A percentile compares a stretch with the other conserved stretches of the same genome.
Conservation (phyloP, 176 grass and related monocot genomes). For the Carex parvula region DNA sequence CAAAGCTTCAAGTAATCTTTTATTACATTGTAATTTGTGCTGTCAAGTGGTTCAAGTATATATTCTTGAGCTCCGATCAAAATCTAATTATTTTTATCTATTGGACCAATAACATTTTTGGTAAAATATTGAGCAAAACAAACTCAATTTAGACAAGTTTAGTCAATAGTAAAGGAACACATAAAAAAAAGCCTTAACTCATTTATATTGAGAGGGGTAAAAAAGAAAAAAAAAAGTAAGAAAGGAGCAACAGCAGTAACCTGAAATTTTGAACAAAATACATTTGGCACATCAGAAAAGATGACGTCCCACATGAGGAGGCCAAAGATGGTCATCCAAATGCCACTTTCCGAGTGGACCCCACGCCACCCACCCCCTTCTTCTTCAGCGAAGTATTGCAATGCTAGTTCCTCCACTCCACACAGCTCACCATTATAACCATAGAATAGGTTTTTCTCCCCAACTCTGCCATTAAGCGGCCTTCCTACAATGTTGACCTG, state of each 20-base stretch:
- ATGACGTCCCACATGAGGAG: conserved; percentile 96
- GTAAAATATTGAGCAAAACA: neutral
- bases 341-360: conserved; percentile 79
- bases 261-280: conserved; percentile 96
- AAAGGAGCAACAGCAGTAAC: conserved; percentile 26
- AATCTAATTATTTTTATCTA: neutral
- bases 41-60: neutral
- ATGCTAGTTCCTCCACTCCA: conserved; percentile 80
- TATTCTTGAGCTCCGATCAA: neutral
- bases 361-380: conserved; percentile 76
- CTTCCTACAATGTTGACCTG: conserved; percentile 72
- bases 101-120: neutral
- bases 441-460: conserved; percentile 86
- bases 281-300: conserved; percentile 62
- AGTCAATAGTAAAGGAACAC: neutral
- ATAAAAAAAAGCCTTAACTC: neutral
- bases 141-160: neutral
- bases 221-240: neutral
- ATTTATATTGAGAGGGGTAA: neutral
- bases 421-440: conserved; percentile 72
- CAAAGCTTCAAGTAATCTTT: neutral
- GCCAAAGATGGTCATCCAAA: conserved; percentile 95
- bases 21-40: conserved; percentile 4
- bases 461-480: conserved; percentile 59
- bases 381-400: conserved; percentile 85